These are phyloP conservation scores for Ocimum tenuiflorum DNA, from an alignment of 257 asterid species.

Conservation along the genomic window DNA sequence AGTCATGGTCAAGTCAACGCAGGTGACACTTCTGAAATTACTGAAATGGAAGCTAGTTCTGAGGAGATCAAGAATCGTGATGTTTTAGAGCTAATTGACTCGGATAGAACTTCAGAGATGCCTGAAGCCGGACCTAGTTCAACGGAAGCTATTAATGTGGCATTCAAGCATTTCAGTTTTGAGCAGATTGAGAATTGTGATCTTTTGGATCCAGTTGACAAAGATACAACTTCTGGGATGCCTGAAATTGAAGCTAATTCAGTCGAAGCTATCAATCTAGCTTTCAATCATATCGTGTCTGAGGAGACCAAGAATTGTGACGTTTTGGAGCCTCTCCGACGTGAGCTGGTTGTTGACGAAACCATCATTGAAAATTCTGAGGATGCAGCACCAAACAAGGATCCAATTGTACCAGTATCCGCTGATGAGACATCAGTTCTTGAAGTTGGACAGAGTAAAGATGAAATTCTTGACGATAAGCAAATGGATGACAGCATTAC, in stretches of 20 bases:
- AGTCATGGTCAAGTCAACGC: conserved; percentile 13
- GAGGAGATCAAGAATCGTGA: conserved; percentile 14
- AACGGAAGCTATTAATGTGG: conserved; percentile 20
- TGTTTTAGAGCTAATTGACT: conserved; percentile 17
- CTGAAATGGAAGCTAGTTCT: conserved; percentile 28
- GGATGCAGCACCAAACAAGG: not conserved
- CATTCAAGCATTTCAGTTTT: conserved; percentile 18
- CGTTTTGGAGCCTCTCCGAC: conserved; percentile 18
- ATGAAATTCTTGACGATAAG: conserved; percentile 27
- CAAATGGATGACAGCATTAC: conserved; percentile 14
- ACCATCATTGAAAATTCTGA: conserved; percentile 11
- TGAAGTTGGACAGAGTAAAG: conserved; percentile 31
- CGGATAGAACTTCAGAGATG: not conserved
- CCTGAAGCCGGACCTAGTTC: conserved; percentile 26
- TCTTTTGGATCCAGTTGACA: conserved; percentile 18
- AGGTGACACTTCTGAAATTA: not conserved
- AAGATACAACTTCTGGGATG: conserved; percentile 10
- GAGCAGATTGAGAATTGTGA: conserved; percentile 13
- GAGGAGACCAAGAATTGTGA: conserved; percentile 21
- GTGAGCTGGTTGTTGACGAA: conserved; percentile 22
- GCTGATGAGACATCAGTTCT: conserved; percentile 22
- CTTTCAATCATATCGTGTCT: conserved; percentile 21
- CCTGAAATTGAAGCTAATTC: conserved; percentile 29
- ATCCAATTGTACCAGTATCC: conserved; percentile 12
- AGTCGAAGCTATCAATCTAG: conserved; percentile 22